Evolutionary conservation across 1,284 basidiomycete genomes (phyloP).

Genomic region (Neotropicomus parvogracilis): DNA sequence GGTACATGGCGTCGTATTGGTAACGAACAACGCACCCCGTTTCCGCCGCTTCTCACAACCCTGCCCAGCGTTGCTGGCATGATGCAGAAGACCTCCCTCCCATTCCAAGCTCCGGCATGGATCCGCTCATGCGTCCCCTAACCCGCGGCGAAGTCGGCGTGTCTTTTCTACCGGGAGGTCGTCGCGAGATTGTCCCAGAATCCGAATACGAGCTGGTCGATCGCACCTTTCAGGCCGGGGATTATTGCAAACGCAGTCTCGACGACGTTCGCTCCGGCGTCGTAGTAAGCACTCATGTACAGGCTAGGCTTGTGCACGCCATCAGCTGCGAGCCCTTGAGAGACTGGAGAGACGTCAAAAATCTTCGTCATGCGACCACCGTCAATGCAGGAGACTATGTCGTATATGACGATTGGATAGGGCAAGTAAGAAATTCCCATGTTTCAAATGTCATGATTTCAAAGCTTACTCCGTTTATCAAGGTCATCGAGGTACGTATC

Average conservation of each 20-base stretch:
- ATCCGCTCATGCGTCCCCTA: conserved; percentile 76
- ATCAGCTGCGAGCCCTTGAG: conserved; percentile 61
- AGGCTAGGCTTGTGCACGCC: conserved; percentile 71
- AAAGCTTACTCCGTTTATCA: conserved; percentile 12
- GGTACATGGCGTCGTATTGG: conserved; percentile 29
- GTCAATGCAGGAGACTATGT: conserved; percentile 82
- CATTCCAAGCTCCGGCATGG: conserved; percentile 40
- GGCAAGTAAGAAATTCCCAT: conserved; percentile 56
- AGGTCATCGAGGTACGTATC: conserved; percentile 48
- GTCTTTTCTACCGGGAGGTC: conserved; percentile 57
- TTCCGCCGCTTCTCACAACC: conserved; percentile 3
- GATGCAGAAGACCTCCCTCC: conserved; percentile 67
- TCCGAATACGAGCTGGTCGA: conserved; percentile 71
- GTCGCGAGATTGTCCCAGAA: conserved; percentile 71
- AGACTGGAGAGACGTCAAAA: conserved; percentile 60
- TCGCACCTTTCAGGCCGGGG: conserved; percentile 76
- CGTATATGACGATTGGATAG: conserved; percentile 82
- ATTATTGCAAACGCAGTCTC: conserved; percentile 78
- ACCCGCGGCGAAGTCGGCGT: conserved; percentile 80
- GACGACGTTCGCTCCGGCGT: conserved; percentile 78
- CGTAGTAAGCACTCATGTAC: conserved; percentile 59
- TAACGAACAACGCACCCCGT: conserved; percentile 6
- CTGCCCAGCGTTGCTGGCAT: conserved; percentile 71
- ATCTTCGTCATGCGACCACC: conserved; percentile 57
- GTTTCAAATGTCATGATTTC: conserved; percentile 4